These are phyloP conservation scores for Craspedostauros australis DNA, from an alignment of 108 stramenopile species.

Conservation along the genomic window DNA sequence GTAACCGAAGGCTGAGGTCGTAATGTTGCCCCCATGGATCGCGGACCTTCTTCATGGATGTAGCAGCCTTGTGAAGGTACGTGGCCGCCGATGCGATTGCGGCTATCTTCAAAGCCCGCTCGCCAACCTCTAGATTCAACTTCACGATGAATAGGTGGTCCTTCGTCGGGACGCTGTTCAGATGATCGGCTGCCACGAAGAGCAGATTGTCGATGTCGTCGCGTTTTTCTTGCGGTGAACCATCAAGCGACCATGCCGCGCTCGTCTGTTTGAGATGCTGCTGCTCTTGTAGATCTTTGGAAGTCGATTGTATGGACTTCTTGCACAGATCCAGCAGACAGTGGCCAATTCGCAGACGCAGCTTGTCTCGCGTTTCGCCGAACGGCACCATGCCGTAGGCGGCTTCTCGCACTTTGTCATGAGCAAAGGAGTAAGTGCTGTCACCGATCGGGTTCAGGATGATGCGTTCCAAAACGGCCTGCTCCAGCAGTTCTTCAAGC, in stretches of 20 bases:
- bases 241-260: no score
- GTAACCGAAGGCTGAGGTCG: conserved; percentile 20
- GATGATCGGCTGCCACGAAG: conserved; percentile 24
- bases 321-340: no score
- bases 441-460: conserved; percentile 11
- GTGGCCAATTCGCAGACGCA: conserved; percentile 37
- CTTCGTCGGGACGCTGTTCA: conserved; percentile 10
- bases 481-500: no score
- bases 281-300: no score
- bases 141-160: conserved; percentile 6
- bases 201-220: no score
- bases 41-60: no score
- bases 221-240: no score
- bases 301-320: no score
- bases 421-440: conserved; percentile 30
- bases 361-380: conserved; percentile 19
- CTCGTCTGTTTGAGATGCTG: no score
- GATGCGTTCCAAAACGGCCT: conserved; percentile 18
- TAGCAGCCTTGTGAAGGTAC: conserved; percentile 20
- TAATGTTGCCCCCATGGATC: conserved; percentile 30
- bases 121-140: conserved; percentile 20
- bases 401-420: conserved; percentile 49
- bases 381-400: conserved; percentile 34
- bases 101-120: conserved; percentile 12
- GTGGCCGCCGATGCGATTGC: conserved; percentile 20